Conservation (phyloP, 2,329 filamentous ascomycete genomes). For the Falciphora oryzae region DNA sequence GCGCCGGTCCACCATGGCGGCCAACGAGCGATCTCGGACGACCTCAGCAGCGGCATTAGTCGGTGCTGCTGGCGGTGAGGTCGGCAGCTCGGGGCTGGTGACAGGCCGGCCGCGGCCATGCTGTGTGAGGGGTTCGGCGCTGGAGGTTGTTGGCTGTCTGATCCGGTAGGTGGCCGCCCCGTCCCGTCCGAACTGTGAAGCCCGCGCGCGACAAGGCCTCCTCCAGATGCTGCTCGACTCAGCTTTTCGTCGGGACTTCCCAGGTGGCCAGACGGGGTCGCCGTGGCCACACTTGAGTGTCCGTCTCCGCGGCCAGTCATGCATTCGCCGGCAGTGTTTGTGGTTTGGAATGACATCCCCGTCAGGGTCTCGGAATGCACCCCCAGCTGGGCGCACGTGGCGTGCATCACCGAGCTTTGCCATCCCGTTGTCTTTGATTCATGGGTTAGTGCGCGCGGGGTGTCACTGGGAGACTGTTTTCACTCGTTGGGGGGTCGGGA, state of each 20-base stretch:
- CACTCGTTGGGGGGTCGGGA: not conserved
- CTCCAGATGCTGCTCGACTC: not conserved
- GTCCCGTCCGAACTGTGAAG: not conserved
- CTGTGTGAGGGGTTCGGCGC: not conserved
- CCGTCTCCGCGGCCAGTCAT: constrained; percentile 3
- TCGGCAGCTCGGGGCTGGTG: too few species aligned
- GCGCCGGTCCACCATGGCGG: not conserved
- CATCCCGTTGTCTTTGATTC: not conserved
- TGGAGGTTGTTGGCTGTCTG: not conserved
- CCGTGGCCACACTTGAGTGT: too few species aligned
- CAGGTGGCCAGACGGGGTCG: not conserved
- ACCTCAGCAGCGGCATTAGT: not conserved
- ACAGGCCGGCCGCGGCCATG: too few species aligned
- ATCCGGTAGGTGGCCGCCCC: not conserved
- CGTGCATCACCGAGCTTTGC: not conserved
- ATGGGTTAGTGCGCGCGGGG: not conserved
- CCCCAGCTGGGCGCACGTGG: not conserved
- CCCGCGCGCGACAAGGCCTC: not conserved
- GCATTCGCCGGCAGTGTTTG: too few species aligned
- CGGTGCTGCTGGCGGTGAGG: not conserved
- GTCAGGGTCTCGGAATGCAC: not conserved
- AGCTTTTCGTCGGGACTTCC: not conserved
- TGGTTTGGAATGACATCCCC: not conserved
- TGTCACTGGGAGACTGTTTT: not conserved
- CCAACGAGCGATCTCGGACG: not conserved